Evolutionary conservation across 1,139 yeast species (phyloP), one percentile per base, ranked within the genome.

Genomic region (Fermentozyma sake): DNA sequence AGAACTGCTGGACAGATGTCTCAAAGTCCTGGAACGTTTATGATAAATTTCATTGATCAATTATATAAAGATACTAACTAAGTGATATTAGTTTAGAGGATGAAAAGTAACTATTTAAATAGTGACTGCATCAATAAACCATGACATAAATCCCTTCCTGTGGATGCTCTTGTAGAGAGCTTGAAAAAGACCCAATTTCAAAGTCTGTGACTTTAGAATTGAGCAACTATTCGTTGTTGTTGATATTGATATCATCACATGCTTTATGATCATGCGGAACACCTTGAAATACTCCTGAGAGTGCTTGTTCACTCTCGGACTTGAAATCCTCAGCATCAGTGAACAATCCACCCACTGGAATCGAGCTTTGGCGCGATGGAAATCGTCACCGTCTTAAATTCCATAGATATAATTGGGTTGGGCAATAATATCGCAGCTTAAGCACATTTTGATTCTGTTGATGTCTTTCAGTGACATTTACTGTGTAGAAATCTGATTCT

Each of bases 21-120:
- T 19, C 47, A 43, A 1, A 61, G 71, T 0, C 80, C 82, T 0
- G 82, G 82, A 0, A 46, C 74, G 0, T 76, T 76, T 41, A 50
- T 67, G 39, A 52, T 60, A 3, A 48, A 56, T 1, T 66, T 76
- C 35, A 37, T 76, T 15, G 81, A 76, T 42, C 44, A 52, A 26
- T 52, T 75, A 26, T 55, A 66, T 37, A 21, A 20, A 3, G 19
- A 12, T 12, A 24, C 28, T 18, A 24, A 22, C n/a, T 6, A 20
- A 16, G 24, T 11, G 16, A 6, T 8, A 12, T 14, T 12, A 11
- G 7, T 12, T 21, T 7, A 21, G 7, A 7, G 13, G 7, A 10
- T 12, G 13, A 7, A 21, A 12, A n/a, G n/a, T n/a, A n/a, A n/a
- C n/a, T n/a, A n/a, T n/a, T n/a, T n/a, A n/a, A n/a, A n/a, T n/a